Evolutionary conservation across 768 basidiomycete species (phyloP).

Genomic region (Lentinula boryana): DNA sequence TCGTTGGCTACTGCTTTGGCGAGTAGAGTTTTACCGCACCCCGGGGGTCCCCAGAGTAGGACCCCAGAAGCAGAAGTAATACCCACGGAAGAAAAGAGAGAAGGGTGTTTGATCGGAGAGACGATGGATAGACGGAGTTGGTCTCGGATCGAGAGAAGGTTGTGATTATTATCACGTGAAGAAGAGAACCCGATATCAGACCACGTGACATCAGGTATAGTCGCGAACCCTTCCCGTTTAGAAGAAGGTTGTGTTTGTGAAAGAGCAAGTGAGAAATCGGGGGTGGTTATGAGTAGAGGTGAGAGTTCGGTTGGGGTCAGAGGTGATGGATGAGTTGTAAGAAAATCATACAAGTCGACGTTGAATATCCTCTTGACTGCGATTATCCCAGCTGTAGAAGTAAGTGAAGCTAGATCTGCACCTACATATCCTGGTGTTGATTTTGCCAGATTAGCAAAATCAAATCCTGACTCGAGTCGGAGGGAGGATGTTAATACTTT

Average conservation of each 20-base stretch:
- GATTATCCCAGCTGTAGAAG: slow-evolving; percentile 90
- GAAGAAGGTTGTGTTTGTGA: slow-evolving; percentile 91
- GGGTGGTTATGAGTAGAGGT: slow-evolving; percentile 72
- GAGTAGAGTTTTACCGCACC: slow-evolving; percentile 96
- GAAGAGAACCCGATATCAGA: slow-evolving; percentile 83
- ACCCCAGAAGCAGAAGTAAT: slow-evolving; percentile 92
- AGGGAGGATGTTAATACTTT: slow-evolving; percentile 81
- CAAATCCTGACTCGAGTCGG: slow-evolving; percentile 80
- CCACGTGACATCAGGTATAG: slow-evolving; percentile 95
- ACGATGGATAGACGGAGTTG: slow-evolving; percentile 98
- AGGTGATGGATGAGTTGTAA: slow-evolving; percentile 79
- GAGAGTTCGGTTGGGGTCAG: slow-evolving; percentile 73
- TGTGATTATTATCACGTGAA: slow-evolving; percentile 34
- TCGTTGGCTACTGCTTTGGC: slow-evolving; percentile 99
- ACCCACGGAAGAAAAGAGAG: slow-evolving; percentile 83
- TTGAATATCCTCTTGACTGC: slow-evolving; percentile 93
- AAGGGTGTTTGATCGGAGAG: slow-evolving; percentile 86
- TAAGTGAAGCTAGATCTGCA: slow-evolving; percentile 86
- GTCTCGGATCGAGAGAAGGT: slow-evolving; percentile 42
- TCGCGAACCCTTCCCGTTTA: slow-evolving; percentile 96
- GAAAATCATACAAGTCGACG: slow-evolving; percentile 50
- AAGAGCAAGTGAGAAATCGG: slow-evolving; percentile 81
- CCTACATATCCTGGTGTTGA: slow-evolving; percentile 97
- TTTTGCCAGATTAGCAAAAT: slow-evolving; percentile 82
- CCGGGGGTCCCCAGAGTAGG: slow-evolving; percentile 97